A percentile compares a stretch with the other conserved stretches of the same genome.
Conservation (phyloP, 768 basidiomycete genomes). For the Collybiopsis luxurians region DNA sequence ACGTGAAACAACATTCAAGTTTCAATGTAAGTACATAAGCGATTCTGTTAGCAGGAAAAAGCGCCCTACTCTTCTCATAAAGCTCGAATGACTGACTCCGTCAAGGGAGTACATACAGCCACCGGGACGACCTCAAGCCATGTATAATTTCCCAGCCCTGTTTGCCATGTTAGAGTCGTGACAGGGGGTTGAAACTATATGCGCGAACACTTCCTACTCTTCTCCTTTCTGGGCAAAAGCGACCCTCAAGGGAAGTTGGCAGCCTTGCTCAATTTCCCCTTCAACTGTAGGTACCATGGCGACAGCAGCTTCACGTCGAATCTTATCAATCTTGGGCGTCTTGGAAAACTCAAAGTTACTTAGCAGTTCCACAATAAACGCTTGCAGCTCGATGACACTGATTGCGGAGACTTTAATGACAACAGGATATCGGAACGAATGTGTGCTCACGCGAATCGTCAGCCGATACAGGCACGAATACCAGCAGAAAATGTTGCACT, state of each 20-base stretch:
- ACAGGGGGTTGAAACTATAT: too few relatives aligned
- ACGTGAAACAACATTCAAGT: too few relatives aligned
- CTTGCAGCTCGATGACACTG: conserved; percentile 50
- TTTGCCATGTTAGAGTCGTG: too few relatives aligned
- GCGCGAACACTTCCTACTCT: neutral
- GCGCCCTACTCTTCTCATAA: too few relatives aligned
- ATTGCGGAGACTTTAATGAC: neutral
- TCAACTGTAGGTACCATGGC: conserved; percentile 42
- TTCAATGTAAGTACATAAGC: too few relatives aligned
- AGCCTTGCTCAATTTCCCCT: conserved; percentile 38
- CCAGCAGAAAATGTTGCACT: conserved; percentile 25
- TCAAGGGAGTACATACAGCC: too few relatives aligned
- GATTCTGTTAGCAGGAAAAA: too few relatives aligned
- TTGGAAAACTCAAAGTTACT: conserved; percentile 50
- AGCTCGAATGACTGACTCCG: too few relatives aligned
- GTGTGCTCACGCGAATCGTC: conserved; percentile 23
- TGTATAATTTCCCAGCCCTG: too few relatives aligned
- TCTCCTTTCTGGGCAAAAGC: neutral
- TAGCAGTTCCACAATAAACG: conserved; percentile 56
- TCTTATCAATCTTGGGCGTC: conserved; percentile 29
- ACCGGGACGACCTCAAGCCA: too few relatives aligned
- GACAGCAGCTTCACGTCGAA: conserved; percentile 37
- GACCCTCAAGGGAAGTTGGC: conserved; percentile 38
- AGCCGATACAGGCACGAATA: conserved; percentile 23
- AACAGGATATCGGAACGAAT: neutral